Percentiles rank a stretch among this genome's conserved stretches.
Conservation (phyloP, 192 early-diverging fungal species). For the Backusella australiensis region DNA sequence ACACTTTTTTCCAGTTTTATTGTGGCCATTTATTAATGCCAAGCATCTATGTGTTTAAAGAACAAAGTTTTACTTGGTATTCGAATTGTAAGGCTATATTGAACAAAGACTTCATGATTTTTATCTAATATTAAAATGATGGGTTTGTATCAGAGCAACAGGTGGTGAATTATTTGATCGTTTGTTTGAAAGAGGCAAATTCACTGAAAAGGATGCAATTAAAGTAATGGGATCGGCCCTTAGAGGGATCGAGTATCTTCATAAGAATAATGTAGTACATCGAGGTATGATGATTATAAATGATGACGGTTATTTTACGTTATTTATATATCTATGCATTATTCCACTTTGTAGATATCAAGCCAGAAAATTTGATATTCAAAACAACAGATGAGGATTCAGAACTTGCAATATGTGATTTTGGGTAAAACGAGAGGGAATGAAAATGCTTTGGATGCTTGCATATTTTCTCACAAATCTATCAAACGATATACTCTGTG, state of each 20-base stretch:
- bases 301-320: neutral
- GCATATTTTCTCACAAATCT: too few relatives aligned
- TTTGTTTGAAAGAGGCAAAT: slow-evolving; percentile 75
- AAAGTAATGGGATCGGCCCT: slow-evolving; percentile 70
- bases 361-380: slow-evolving; percentile 89
- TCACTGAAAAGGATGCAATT: slow-evolving; percentile 79
- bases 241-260: slow-evolving; percentile 80
- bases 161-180: slow-evolving; percentile 90
- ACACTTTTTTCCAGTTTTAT: neutral
- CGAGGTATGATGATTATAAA: slow-evolving; percentile 44
- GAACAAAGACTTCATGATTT: too few relatives aligned
- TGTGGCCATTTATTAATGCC: neutral
- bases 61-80: slow-evolving; percentile 73
- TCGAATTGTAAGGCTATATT: slow-evolving; percentile 54
- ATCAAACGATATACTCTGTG: neutral
- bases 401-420: slow-evolving; percentile 81
- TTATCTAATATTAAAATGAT: too few relatives aligned
- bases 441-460: neutral
- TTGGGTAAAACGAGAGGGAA: slow-evolving; percentile 47
- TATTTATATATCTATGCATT: neutral
- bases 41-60: slow-evolving; percentile 17
- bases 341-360: slow-evolving; percentile 47
- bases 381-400: slow-evolving; percentile 54
- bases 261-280: slow-evolving; percentile 85
- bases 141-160: slow-evolving; percentile 40